Evolutionary conservation across 345 rosid species (phyloP).

Genomic region (Fremontodendron californicum): DNA sequence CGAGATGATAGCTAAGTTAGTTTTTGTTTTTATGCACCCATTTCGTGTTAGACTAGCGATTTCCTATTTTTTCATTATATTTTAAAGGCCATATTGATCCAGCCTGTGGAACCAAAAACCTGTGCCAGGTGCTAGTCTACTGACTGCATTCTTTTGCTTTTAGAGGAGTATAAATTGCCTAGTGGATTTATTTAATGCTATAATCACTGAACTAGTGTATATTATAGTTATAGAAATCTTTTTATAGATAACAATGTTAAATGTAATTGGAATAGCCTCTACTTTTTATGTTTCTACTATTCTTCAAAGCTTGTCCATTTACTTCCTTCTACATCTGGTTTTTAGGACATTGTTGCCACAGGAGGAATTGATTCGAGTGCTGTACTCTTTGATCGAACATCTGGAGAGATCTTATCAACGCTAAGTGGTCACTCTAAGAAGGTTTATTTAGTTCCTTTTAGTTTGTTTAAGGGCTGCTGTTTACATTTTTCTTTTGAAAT

Average conservation of each 20-base stretch:
- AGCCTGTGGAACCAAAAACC: neutral
- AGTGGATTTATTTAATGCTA: neutral
- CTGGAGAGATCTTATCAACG: slow-evolving; percentile 82
- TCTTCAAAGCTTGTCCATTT: slow-evolving; percentile 13
- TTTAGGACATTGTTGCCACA: slow-evolving; percentile 80
- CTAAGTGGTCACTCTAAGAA: slow-evolving; percentile 94
- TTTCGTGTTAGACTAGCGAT: neutral
- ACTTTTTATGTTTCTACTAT: neutral
- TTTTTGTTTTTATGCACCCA: neutral
- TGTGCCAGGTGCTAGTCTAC: neutral
- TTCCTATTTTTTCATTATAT: neutral
- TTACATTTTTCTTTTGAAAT: neutral
- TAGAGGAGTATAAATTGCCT: neutral
- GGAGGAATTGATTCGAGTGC: slow-evolving; percentile 88
- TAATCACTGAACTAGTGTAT: neutral
- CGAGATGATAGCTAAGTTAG: neutral
- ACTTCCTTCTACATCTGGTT: slow-evolving; percentile 12
- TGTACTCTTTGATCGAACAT: slow-evolving; percentile 75
- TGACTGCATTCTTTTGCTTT: neutral
- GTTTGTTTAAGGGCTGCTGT: neutral
- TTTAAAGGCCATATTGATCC: neutral
- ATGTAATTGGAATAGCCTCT: neutral
- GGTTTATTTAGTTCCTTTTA: slow-evolving; percentile 38
- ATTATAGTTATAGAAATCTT: neutral
- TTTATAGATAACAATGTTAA: neutral